phyloP scores from a whole-genome alignment of 2,329 filamentous ascomycete species.

The Tolypocladium album region DNA sequence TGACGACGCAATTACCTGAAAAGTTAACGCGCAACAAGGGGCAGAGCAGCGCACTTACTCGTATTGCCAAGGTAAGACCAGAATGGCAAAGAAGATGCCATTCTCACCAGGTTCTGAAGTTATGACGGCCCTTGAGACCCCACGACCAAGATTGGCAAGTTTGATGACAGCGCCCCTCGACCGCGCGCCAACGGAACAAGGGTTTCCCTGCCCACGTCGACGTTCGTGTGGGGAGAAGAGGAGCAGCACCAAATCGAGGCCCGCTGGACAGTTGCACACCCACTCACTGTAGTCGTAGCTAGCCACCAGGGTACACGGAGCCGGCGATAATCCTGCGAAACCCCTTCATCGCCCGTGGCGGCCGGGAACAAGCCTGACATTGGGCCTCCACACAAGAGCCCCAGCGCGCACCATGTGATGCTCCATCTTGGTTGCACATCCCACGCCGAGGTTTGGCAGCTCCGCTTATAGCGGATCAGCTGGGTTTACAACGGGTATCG shows the following conservation, averaged over 20 bases:
- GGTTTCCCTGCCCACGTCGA: not conserved
- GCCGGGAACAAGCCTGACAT: not conserved
- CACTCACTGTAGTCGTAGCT: too few relatives aligned
- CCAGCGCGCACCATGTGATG: not conserved
- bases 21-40: not conserved
- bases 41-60: not conserved
- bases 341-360: not conserved
- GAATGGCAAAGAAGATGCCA: not conserved
- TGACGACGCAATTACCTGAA: not conserved
- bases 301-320: not conserved
- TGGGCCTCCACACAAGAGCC: not conserved
- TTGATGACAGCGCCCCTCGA: not conserved
- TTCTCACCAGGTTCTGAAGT: not conserved
- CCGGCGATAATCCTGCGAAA: not conserved
- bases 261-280: not conserved
- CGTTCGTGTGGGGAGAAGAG: not conserved
- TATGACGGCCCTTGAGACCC: not conserved
- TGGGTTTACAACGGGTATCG: not conserved
- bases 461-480: not conserved
- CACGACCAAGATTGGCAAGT: not conserved
- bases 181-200: not conserved
- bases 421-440: not conserved
- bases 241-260: not conserved
- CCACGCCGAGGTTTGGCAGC: not conserved
- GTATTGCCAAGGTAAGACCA: not conserved